Conservation (phyloP, 306 rosid species). For the Prunus mira region DNA sequence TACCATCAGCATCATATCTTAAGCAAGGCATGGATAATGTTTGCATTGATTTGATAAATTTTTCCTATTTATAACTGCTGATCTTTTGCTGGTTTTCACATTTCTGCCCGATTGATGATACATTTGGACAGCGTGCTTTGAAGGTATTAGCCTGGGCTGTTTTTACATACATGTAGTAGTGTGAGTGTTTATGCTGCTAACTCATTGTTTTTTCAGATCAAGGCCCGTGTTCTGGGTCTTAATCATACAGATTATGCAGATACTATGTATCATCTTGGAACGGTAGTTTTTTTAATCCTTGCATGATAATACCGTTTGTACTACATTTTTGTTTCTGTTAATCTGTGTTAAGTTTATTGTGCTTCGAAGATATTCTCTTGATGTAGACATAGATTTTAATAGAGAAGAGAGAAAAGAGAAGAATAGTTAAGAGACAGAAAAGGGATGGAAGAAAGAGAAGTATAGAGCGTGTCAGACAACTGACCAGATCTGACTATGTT, state of each 20-base stretch:
- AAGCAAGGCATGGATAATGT: neutral
- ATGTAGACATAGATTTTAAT: neutral
- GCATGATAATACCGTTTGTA: neutral
- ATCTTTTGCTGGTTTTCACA: constrained; percentile 20
- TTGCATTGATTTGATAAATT: too few relatives aligned
- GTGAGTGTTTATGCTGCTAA: constrained; percentile 6
- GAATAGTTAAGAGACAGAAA: neutral
- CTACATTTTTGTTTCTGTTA: neutral
- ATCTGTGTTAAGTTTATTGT: neutral
- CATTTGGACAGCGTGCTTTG: constrained; percentile 64
- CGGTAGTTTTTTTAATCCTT: constrained; percentile 44
- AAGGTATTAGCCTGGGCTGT: constrained; percentile 54
- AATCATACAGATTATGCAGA: constrained; percentile 77
- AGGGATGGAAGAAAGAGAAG: neutral
- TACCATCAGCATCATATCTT: neutral
- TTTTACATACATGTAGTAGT: constrained; percentile 5
- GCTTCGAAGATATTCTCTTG: neutral
- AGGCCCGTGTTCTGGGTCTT: constrained; percentile 71
- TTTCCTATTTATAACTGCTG: neutral
- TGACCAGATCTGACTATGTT: too few relatives aligned
- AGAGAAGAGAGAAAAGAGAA: neutral
- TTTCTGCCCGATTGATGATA: constrained; percentile 22
- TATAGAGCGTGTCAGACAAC: too few relatives aligned
- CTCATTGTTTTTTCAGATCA: constrained; percentile 50
- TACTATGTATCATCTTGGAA: constrained; percentile 89